A percentile compares a stretch with the other conserved stretches of the same genome.
Conservation (phyloP, 768 basidiomycete species). For the Tulasnella sp. region DNA sequence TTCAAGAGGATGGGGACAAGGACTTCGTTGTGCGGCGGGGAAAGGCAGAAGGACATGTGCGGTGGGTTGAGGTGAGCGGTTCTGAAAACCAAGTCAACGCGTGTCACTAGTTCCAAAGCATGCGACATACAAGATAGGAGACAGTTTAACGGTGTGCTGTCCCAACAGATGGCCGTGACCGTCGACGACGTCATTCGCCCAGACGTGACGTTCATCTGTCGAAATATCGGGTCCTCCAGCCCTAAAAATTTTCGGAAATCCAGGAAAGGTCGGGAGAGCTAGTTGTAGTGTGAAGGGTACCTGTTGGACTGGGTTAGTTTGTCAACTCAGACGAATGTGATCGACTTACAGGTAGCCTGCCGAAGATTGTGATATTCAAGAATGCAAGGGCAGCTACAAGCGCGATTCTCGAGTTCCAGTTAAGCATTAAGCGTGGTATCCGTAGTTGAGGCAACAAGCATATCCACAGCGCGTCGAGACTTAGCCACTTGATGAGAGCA, state of each 20-base stretch:
- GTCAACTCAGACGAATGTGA: background rate
- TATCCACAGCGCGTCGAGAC: conserved; percentile 24
- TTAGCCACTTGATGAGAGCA: conserved; percentile 35
- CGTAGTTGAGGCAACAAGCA: conserved; percentile 25
- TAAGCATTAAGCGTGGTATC: conserved; percentile 29
- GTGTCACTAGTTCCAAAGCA: background rate
- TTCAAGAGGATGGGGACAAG: conserved; percentile 80
- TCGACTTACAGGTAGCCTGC: conserved; percentile 21
- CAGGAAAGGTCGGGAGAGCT: conserved; percentile 7
- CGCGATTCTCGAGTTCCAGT: conserved; percentile 20
- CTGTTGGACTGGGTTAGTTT: background rate
- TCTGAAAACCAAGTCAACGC: conserved; percentile 26
- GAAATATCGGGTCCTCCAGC: conserved; percentile 16
- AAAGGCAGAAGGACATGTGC: conserved; percentile 58
- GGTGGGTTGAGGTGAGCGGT: conserved; percentile 83
- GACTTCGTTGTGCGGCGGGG: conserved; percentile 39
- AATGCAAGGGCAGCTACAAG: conserved; percentile 20
- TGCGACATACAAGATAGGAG: conserved; percentile 50
- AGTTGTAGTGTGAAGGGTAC: background rate
- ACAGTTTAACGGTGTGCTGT: conserved; percentile 84
- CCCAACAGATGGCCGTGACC: conserved; percentile 35
- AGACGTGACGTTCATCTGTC: conserved; percentile 23
- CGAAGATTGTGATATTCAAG: conserved; percentile 27
- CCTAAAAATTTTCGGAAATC: conserved; percentile 17
- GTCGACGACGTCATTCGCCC: conserved; percentile 25